Conservation (phyloP, 75 land plant species). For the Cunninghamia lanceolata region DNA sequence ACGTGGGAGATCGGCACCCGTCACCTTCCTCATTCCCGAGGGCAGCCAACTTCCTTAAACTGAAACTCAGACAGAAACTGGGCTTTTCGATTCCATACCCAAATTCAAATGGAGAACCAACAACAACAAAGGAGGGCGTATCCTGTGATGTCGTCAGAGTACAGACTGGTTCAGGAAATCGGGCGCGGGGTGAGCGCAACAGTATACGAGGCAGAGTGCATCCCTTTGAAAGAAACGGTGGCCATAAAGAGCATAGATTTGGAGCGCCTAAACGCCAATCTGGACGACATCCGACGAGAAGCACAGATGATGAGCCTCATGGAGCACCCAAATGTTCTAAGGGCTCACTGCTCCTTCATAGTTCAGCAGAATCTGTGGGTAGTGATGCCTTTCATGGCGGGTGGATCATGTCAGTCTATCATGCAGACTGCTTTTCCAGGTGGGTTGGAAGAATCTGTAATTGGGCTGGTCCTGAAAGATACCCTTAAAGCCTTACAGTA, state of each 20-base stretch:
- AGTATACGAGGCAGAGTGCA: constrained; percentile 74
- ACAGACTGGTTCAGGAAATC: constrained; percentile 59
- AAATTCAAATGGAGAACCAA: too few relatives aligned
- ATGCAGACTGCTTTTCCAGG: constrained; percentile 68
- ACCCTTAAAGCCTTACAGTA: constrained; percentile 54
- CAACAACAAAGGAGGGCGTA: constrained; percentile 3
- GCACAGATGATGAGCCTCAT: constrained; percentile 76
- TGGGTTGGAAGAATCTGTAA: constrained; percentile 74
- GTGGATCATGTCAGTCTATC: constrained; percentile 75
- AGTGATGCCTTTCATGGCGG: constrained; percentile 97
- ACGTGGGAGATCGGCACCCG: too few relatives aligned
- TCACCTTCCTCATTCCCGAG: too few relatives aligned
- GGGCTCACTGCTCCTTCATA: constrained; percentile 85
- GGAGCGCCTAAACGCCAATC: constrained; percentile 51
- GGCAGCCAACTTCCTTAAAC: too few relatives aligned
- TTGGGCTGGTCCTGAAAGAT: constrained; percentile 69
- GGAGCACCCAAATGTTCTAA: constrained; percentile 86
- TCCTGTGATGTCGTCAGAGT: constrained; percentile 49
- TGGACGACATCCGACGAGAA: constrained; percentile 68
- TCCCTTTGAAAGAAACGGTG: constrained; percentile 38
- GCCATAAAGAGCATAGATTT: constrained; percentile 88
- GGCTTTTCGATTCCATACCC: too few relatives aligned
- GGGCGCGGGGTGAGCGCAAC: constrained; percentile 83
- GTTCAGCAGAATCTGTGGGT: constrained; percentile 78
- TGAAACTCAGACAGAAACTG: too few relatives aligned